A percentile compares a stretch with the other conserved stretches of the same genome.
phyloP scores from a whole-genome alignment of 345 rosid species.

The Salix arbutifolia region DNA sequence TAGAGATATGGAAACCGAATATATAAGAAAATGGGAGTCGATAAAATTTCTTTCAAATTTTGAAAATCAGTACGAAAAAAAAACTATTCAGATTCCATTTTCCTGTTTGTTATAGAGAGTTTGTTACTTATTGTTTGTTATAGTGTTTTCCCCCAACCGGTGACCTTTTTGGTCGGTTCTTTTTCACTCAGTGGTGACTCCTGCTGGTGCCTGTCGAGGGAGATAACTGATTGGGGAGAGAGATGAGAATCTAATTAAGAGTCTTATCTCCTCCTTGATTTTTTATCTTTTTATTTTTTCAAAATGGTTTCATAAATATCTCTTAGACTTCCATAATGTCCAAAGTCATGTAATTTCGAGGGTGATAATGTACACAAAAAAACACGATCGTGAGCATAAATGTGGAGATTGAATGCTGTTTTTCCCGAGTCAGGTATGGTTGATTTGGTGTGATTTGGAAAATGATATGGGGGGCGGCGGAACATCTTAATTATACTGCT shows the following conservation, averaged over 20 bases:
- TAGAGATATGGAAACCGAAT: not conserved
- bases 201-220: no score
- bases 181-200: not conserved
- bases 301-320: not conserved
- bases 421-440: not conserved
- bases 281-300: not conserved
- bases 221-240: not conserved
- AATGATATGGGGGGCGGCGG: no score
- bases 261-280: not conserved
- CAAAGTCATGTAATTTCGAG: not conserved
- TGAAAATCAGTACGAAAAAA: not conserved
- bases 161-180: not conserved
- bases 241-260: not conserved
- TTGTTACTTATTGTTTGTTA: not conserved
- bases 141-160: not conserved
- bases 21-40: not conserved
- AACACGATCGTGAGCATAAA: not conserved
- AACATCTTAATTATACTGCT: no score
- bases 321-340: not conserved
- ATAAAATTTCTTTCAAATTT: constrained; percentile 7
- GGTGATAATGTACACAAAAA: not conserved
- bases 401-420: not conserved
- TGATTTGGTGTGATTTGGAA: no score
- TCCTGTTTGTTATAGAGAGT: not conserved
- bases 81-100: not conserved